These are phyloP conservation scores for Omphalea diandra DNA, from an alignment of 441 rosid species.

Conservation along the genomic window DNA sequence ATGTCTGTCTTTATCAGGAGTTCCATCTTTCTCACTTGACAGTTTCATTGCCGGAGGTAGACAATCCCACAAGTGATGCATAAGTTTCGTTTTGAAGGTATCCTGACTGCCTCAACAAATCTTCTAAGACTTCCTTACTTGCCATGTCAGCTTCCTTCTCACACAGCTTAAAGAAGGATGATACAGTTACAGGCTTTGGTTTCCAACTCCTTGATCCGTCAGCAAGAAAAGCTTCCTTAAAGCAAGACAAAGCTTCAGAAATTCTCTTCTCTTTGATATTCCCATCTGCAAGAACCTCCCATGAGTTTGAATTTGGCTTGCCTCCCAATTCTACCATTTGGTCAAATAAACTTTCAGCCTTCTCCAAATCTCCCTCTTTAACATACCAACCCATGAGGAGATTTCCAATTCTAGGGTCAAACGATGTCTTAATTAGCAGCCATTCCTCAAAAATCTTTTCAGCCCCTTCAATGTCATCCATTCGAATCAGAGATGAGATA, in stretches of 20 bases:
- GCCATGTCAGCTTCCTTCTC: slow-evolving; percentile 49
- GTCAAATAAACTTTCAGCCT: slow-evolving; percentile 57
- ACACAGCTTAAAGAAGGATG: slow-evolving; percentile 50
- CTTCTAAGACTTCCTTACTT: slow-evolving; percentile 44
- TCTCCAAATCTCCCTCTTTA: slow-evolving; percentile 56
- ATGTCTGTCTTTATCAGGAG: slow-evolving; percentile 15
- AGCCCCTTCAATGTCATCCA: slow-evolving; percentile 71
- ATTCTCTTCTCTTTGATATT: slow-evolving; percentile 51
- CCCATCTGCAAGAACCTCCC: slow-evolving; percentile 89
- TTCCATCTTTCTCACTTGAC: slow-evolving; percentile 12
- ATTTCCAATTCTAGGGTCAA: slow-evolving; percentile 84
- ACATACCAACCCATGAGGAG: slow-evolving; percentile 62
- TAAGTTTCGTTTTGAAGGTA: slow-evolving; percentile 47
- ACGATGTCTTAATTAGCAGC: slow-evolving; percentile 62
- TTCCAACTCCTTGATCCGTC: slow-evolving; percentile 69
- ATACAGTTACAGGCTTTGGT: slow-evolving; percentile 58
- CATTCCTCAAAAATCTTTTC: slow-evolving; percentile 76
- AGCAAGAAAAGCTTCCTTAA: slow-evolving; percentile 62
- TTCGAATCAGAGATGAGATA: slow-evolving; percentile 64
- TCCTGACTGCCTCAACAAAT: slow-evolving; percentile 49
- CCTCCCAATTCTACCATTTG: slow-evolving; percentile 73
- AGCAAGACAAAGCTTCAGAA: slow-evolving; percentile 61
- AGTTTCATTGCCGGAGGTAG: slow-evolving; percentile 15
- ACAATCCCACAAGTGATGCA: slow-evolving; percentile 41
- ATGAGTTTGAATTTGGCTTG: slow-evolving; percentile 69